Base-by-base conservation (phyloP, 2,329 filamentous ascomycete genomes). In the Aphanocladium album region DNA sequence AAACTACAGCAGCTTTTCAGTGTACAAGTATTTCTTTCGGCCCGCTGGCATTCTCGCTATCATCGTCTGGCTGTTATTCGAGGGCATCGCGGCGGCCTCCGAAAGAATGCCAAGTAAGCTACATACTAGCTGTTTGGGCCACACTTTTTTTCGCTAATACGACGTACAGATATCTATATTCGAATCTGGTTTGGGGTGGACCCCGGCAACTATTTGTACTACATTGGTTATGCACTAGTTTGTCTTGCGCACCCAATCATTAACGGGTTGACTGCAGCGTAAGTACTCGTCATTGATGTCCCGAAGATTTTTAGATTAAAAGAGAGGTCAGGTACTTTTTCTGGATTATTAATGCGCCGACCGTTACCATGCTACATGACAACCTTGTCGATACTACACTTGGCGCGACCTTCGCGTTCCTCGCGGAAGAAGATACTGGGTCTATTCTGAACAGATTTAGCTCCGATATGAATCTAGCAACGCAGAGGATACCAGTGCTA, bases 361-460 rank as follows among this genome's bases (percentile, higher is more conserved):
- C 49, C 16, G 25, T 49, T 2, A 37, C 23, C 2, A 41, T 5
- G 2, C 33, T 60, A 14, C 57, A 60, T 16, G n/a, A 37, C 9
- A 23, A 33, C 8, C 25, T 60, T 3, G 39, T 53, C 16, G 14
- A 46, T 2, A 16, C 57, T 8, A 46, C 41, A 27, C 53, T 60
- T 37, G 2, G 23, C 11, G 35, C 57, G 2, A 53, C 39, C 2
- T 52, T 60, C 14, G 19, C 46, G 23, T 60, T 53, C 27, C 5
- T 60, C 3, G 37, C n/a, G 2, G 46, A 12, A 25, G 49, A 51
- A 27, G 57, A 60, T 16, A 19, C 37, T 1, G 25, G 57, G 12
- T 45, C 57, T 23, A 46, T 60, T n/a, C 16, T 60, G 25, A 60
- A 60, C 39, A 7, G 57, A 17, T 60, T 53, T 16, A 53, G 57